Evolutionary conservation across 1,284 basidiomycete species (phyloP).

Genomic region (Trichosporon sp.): DNA sequence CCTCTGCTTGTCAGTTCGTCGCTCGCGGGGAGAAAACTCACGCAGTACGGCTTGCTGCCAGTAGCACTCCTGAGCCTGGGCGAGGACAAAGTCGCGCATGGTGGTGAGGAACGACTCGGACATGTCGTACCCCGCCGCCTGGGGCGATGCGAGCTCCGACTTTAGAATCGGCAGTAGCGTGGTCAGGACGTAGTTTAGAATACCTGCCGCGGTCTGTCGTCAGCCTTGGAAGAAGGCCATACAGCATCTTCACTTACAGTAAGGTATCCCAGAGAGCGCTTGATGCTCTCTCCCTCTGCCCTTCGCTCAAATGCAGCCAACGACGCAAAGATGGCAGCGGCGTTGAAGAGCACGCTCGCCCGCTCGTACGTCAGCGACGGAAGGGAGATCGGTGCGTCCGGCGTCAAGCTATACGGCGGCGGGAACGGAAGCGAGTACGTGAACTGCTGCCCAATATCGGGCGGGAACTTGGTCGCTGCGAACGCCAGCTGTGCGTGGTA

Average conservation of each 20-base stretch:
- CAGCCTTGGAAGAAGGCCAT: neutral
- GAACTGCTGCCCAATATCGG: constrained; percentile 67
- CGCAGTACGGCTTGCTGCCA: constrained; percentile 90
- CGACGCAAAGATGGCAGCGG: constrained; percentile 68
- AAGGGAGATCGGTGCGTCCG: constrained; percentile 59
- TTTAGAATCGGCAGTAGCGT: constrained; percentile 57
- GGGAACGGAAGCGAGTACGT: constrained; percentile 68
- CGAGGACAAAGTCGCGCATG: constrained; percentile 74
- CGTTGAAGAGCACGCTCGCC: constrained; percentile 70
- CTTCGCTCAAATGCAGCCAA: constrained; percentile 55
- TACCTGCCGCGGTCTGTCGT: constrained; percentile 68
- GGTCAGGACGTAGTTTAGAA: constrained; percentile 60
- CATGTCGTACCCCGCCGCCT: constrained; percentile 56
- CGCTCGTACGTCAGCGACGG: constrained; percentile 74
- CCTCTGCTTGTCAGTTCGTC: constrained; percentile 50
- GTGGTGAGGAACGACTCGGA: constrained; percentile 59
- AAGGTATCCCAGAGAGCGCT: constrained; percentile 62
- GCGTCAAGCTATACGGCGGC: constrained; percentile 46
- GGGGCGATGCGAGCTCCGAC: constrained; percentile 50
- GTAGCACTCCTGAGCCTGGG: constrained; percentile 93
- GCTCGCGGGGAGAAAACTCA: constrained; percentile 40
- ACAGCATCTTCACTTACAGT: constrained; percentile 55
- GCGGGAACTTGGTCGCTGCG: constrained; percentile 65
- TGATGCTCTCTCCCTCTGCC: constrained; percentile 65
- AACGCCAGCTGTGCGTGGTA: constrained; percentile 85